Evolutionary conservation across 805 yeast species (phyloP), one percentile per base, ranked within the genome.

Genomic region (Saturnispora diversa): DNA sequence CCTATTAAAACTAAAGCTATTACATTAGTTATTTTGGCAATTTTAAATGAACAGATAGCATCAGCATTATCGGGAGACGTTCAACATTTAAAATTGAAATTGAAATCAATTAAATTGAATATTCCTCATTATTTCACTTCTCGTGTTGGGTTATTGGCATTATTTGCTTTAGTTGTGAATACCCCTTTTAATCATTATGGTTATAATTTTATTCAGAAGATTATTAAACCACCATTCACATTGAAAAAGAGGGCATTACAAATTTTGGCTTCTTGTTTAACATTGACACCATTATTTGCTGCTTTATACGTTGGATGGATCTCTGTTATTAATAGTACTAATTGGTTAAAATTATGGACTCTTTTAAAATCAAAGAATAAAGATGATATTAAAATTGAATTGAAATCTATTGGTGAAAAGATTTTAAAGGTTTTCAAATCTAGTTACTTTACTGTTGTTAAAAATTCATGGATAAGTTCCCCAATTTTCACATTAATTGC

Each of bases 161-260:
- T 77, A 2, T 79, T 72, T 51, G 82, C 84, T 0, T 61, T 70
- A 22, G 45, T 63, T 2, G 60, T 79, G 12, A 68, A 70, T 20
- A 72, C 84, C 1, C 86, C 86, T 6, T 57, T 76, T 28, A 61
- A 75, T 4, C 84, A 79, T 51, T 68, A 64, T 46, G 65, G 73
- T 28, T 75, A 76, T 46, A 64, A 61, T 4, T 43, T 67, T 12
- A 61, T 77, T 35, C 72, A 71, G 45, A 53, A 53, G 42, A 41
- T 72, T 6, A 71, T 68, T 50, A 68, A 62, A 19, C 63, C 73
- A 6, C 73, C 74, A 4, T 50, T 72, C 33, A 50, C 67, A 0
- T 45, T 59, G 3, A 50, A 44, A 19, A 59, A 63, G 52, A 74
- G 68, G 50, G 19, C 76, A 3, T 45, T 64, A 3, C 84, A 79